Evolutionary conservation across 495 filamentous ascomycete genomes (phyloP), one percentile per base, ranked within the genome.

Genomic region (Usnea hakonensis): DNA sequence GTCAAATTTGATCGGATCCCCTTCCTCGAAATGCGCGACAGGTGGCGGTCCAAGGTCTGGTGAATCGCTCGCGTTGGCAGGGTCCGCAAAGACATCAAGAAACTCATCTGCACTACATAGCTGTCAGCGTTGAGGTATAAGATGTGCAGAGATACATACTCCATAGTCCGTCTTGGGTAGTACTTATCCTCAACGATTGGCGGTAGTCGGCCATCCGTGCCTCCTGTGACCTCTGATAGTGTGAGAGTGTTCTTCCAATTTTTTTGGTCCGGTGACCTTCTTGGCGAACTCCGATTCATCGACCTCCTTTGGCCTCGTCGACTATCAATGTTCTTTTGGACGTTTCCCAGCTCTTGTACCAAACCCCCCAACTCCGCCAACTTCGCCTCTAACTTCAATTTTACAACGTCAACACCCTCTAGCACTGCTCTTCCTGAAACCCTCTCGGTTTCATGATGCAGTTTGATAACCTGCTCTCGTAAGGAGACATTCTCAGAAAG

Each of bases 401-500:
- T 91, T 62, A 90, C 82, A 53, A 82, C 79, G 37, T 84, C 78
- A 48, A 90, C 79, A 68, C 86, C 83, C 59, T 89, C 83, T 55
- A 84, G 77, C 41, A 81, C 72, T 46, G 74, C 74, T 53, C 73
- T 74, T 30, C 76, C 71, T 53, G 69, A 71, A 56, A 70, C 78
- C 35, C 79, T 76, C 59, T 85, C 77, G 46, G 84, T 67, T 55
- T 90, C 85, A 57, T 85, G 83, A 57, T 90, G 83, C 9, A 95
- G 76, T 46, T 85, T 84, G 64, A 95, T 77, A 21, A 94, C 79
- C 65, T 92, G 85, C 63, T 90, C 85, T 55, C 90, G 85, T 0
- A 98, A 82, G 0, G 86, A 83, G 30, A 96, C 84, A 72, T 97
- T 97, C 66, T 98, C 95, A 21, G 86, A 83, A 60, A 96, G 78